phyloP scores from a whole-genome alignment of 2,329 filamentous ascomycete species.

The Coleophoma crateriformis region DNA sequence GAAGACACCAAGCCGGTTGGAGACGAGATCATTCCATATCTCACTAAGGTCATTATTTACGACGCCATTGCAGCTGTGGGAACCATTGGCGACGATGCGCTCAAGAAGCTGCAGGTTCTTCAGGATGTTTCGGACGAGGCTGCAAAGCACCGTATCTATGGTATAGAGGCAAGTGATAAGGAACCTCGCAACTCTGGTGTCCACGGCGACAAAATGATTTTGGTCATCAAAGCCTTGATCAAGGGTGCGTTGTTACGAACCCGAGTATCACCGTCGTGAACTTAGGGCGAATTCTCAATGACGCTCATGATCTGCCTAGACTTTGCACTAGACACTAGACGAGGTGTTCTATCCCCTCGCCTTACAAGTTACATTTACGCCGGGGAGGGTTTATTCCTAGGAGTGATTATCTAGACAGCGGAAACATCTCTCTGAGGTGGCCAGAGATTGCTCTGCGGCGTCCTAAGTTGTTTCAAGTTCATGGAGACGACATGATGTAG shows the following conservation, averaged over 20 bases:
- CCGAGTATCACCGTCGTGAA: too few species aligned
- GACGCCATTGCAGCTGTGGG: conserved; percentile 23
- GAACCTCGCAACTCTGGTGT: background rate
- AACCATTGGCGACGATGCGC: conserved; percentile 16
- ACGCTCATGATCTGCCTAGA: too few species aligned
- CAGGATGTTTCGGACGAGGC: background rate
- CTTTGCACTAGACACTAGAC: too few species aligned
- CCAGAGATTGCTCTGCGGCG: too few species aligned
- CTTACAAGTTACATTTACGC: too few species aligned
- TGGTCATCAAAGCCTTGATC: background rate
- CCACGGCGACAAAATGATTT: background rate
- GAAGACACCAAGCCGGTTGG: conserved; percentile 9
- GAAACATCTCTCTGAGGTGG: too few species aligned
- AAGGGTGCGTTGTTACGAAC: background rate
- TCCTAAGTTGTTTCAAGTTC: too few species aligned
- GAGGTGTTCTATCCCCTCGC: too few species aligned
- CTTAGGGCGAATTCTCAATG: too few species aligned
- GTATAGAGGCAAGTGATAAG: background rate
- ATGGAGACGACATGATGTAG: too few species aligned
- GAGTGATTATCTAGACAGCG: too few species aligned
- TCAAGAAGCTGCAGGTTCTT: conserved; percentile 10
- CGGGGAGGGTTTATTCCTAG: too few species aligned
- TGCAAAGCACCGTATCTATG: background rate
- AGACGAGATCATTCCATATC: conserved; percentile 16
- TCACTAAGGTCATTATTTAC: conserved; percentile 20